Percentiles rank a stretch among this genome's conserved stretches.
Conservation (phyloP, 176 grass and related monocot species). For the Avena atlantica region DNA sequence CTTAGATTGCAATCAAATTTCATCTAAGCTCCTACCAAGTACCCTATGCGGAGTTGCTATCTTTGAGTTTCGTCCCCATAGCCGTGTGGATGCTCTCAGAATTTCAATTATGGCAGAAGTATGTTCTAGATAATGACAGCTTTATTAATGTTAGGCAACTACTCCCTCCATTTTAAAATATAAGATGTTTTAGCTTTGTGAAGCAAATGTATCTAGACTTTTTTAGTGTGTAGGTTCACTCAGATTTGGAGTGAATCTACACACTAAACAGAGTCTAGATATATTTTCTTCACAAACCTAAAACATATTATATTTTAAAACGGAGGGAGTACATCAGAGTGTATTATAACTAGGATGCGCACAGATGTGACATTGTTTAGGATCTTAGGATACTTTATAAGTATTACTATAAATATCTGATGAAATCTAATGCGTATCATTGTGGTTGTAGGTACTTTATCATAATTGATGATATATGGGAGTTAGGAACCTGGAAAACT, state of each 20-base stretch:
- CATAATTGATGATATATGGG: slow-evolving; percentile 44
- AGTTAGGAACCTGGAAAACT: slow-evolving; percentile 8
- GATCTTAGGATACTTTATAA: background rate
- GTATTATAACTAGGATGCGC: background rate
- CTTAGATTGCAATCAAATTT: too few species aligned
- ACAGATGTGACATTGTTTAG: background rate
- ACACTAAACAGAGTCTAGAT: too few species aligned
- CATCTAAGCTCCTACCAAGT: background rate
- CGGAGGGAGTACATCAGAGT: too few species aligned
- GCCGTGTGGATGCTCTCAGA: background rate
- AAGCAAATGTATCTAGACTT: too few species aligned
- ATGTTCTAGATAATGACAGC: background rate
- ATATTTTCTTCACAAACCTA: too few species aligned
- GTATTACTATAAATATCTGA: background rate
- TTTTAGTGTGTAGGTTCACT: too few species aligned
- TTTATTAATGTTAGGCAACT: background rate
- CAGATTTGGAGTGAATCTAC: too few species aligned
- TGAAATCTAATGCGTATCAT: background rate
- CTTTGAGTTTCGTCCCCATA: background rate
- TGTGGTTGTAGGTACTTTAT: slow-evolving; percentile 28
- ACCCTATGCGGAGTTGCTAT: background rate
- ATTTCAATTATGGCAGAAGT: background rate
- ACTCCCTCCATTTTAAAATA: too few species aligned
- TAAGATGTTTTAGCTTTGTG: too few species aligned
- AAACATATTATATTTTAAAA: too few species aligned